Base-by-base conservation (phyloP, 805 yeast species). In the Suhomyces faveliae region DNA sequence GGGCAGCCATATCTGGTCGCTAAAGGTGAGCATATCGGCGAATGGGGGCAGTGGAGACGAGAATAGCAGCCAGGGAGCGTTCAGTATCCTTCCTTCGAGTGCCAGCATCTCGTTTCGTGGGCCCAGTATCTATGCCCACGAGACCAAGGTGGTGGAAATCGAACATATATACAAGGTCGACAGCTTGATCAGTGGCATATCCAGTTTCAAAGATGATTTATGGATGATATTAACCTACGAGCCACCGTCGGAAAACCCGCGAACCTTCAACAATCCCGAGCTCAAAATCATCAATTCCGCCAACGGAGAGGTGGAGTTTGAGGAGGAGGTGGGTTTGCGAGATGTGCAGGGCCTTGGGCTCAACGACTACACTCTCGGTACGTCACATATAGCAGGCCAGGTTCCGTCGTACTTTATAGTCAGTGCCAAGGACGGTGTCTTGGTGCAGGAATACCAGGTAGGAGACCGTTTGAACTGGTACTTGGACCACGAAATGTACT, bases 341-440 rank as follows among this genome's bases (percentile, higher is more conserved):
- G 79, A 80, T 27, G 77, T 71, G 40, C 74, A 80, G 19, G 70
- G 74, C 11, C 66, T 89, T 38, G 90, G 95, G 0, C 70, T 87
- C 13, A 91, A 92, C 61, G 98, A 94, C 61, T 88, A 87, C 60
- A 84, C 80, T 53, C 64, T 91, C 41, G 80, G 84, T 1, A 35
- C 48, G 15, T 79, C 78, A 43, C 74, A 75, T 59, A 66, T 77
- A 27, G 81, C 77, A 2, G 59, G 54, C 0, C 60, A 64, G 0
- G 55, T 64, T 4, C 63, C 71, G 6, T 71, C 74, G 46, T 89
- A 85, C 70, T 87, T 77, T 57, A 71, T 94, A 15, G 73, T 92
- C 4, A 82, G 92, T 59, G 89, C 97, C 0, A 79, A 80, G 41
- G 98, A 90, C 66, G 92, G 85, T 0, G 85, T 92, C 1, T 70